These are phyloP conservation scores for Ogataea henricii DNA, from an alignment of 805 yeast genomes.

Conservation along the genomic window DNA sequence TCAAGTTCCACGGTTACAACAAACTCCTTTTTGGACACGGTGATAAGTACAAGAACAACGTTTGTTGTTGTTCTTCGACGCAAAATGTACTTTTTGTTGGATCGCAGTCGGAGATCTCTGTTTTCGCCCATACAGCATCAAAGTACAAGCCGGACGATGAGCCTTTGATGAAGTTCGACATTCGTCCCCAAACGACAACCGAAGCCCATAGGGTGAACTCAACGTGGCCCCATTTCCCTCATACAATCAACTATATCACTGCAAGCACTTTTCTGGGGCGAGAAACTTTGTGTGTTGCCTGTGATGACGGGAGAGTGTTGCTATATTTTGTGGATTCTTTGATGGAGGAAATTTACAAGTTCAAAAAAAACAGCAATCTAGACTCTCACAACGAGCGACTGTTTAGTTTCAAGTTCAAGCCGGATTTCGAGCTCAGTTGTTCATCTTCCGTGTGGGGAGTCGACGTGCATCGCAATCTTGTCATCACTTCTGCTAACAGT, in stretches of 20 bases:
- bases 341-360: constrained; percentile 15
- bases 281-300: constrained; percentile 49
- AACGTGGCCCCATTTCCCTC: constrained; percentile 57
- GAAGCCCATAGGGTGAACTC: constrained; percentile 38
- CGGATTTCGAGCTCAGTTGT: constrained; percentile 36
- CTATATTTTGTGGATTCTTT: constrained; percentile 39
- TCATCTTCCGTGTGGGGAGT: constrained; percentile 64
- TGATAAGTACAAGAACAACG: constrained; percentile 45
- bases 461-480: constrained; percentile 43
- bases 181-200: constrained; percentile 43
- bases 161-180: constrained; percentile 40
- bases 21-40: constrained; percentile 30
- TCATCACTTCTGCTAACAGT: constrained; percentile 58
- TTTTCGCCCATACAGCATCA: constrained; percentile 36
- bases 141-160: constrained; percentile 32
- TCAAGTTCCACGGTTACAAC: constrained; percentile 20
- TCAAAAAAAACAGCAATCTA: constrained; percentile 6
- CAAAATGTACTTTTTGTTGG: constrained; percentile 32
- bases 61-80: constrained; percentile 29
- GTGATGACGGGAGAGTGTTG: constrained; percentile 56
- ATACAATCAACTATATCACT: constrained; percentile 55
- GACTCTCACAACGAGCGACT: neutral
- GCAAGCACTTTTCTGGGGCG: constrained; percentile 37
- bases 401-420: constrained; percentile 16
- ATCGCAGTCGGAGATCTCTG: constrained; percentile 37